A percentile compares a stretch with the other conserved stretches of the same genome.
Evolutionary conservation across 116 monocot species (phyloP).

Genomic region (Dioscorea cayenensis): DNA sequence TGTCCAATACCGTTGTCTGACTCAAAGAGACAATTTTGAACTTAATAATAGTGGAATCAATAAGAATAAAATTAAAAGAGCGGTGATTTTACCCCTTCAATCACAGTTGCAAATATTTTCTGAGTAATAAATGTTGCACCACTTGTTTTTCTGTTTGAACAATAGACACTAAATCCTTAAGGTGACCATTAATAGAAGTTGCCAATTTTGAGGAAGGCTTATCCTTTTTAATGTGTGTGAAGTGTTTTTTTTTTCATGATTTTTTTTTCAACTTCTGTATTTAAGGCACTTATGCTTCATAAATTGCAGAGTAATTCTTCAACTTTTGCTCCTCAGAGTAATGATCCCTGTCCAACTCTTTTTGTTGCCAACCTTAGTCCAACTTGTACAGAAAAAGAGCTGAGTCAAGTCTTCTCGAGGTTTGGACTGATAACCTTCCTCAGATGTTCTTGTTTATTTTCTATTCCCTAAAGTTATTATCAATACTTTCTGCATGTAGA

Average conservation of each 20-base stretch:
- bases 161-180: no score
- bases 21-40: no score
- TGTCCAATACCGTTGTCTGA: no score
- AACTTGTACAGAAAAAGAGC: constrained; percentile 60
- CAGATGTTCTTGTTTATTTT: neutral
- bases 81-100: no score
- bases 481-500: constrained; percentile 18
- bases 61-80: no score
- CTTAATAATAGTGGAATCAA: no score
- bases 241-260: no score
- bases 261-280: no score
- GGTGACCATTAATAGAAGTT: no score
- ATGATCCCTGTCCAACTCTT: constrained; percentile 70
- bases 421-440: constrained; percentile 7
- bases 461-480: neutral
- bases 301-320: constrained; percentile 16
- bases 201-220: no score
- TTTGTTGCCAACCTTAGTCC: constrained; percentile 75
- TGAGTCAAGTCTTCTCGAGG: constrained; percentile 66
- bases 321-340: constrained; percentile 37
- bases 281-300: no score
- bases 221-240: no score
- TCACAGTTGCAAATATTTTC: neutral
- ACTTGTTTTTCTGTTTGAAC: neutral
- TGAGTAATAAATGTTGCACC: neutral